Evolutionary conservation across 2,329 filamentous ascomycete species (phyloP).

Genomic region (Epichloe gansuensis): DNA sequence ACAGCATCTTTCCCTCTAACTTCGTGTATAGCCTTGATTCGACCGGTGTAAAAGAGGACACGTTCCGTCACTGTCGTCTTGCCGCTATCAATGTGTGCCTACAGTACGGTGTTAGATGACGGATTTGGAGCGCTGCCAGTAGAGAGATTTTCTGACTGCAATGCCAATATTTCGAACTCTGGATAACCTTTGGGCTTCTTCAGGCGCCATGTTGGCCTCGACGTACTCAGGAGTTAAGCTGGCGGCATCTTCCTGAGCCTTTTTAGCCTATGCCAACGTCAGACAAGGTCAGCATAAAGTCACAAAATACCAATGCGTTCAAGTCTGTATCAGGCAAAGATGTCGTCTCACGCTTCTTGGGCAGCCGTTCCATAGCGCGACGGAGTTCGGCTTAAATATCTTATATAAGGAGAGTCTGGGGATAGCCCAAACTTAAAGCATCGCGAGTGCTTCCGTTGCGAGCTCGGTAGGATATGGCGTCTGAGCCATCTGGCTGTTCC

Average conservation of each 20-base stretch:
- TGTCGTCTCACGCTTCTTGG: conserved; percentile 27
- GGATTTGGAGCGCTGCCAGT: conserved; percentile 7
- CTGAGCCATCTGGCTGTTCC: conserved; percentile 29
- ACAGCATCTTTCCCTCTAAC: conserved; percentile 89
- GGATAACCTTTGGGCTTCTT: conserved; percentile 66
- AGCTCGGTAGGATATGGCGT: conserved; percentile 23
- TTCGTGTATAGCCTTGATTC: conserved; percentile 95
- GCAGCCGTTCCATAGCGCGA: conserved; percentile 21
- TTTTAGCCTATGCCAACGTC: conserved; percentile 27
- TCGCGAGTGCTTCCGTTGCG: conserved; percentile 16
- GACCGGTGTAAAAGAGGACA: conserved; percentile 94
- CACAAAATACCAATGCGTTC: neutral
- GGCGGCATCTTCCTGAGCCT: conserved; percentile 40
- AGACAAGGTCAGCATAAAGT: conserved; percentile 1
- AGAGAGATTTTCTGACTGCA: conserved; percentile 45
- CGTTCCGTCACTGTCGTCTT: conserved; percentile 96
- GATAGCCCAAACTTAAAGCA: neutral
- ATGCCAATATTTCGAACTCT: conserved; percentile 95
- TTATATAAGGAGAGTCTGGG: neutral
- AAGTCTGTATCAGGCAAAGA: neutral
- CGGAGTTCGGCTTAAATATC: conserved; percentile 22
- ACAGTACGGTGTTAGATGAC: conserved; percentile 9
- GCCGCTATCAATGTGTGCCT: conserved; percentile 96
- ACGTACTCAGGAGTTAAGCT: conserved; percentile 46
- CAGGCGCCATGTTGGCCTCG: conserved; percentile 67